Evolutionary conservation across 1,284 basidiomycete species (phyloP), one percentile per base, ranked within the genome.

Genomic region (Rhodotorula sp.): DNA sequence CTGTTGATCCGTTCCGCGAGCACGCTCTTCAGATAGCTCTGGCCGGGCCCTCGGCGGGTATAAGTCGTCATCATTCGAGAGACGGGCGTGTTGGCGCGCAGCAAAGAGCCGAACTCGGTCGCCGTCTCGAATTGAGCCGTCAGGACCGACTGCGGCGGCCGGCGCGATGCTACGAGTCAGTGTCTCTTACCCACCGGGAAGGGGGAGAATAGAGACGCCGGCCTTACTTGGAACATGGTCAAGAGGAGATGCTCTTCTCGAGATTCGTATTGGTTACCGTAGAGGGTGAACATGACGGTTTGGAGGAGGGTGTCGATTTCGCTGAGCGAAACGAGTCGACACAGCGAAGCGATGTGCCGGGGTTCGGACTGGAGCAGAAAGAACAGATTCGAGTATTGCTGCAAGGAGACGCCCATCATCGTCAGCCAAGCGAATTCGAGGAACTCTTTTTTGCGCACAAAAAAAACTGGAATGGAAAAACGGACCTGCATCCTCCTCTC

Each of bases 51-150:
- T 74, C 96, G 89, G 67, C 96, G 90, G 60, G 95, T 98, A 83
- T 99, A 99, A 29, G 95, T 98, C 54, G 96, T 98, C 95, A 99
- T 98, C 95, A 99, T 98, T 60, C 96, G 89, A 64, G 95, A 98
- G 26, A 98, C 95, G 61, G 96, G 95, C 58, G 96, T 99, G 82
- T 99, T 99, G 70, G 95, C 95, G 63, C 96, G 91, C 37, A 99
- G 87, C 20, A 99, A 86, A 7, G 95, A 97, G 8, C 94, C 94
- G 77, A 99, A 98, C 81, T 99, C 95, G 65, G 94, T 95, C 10
- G 95, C 93, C 6, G 91, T 96, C 82, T 99, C 95, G 82, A 99
- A 98, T 81, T 99, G 96, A 20, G 95, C 94, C 26, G 95, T 95
- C 17, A 99, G 84, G 5, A 99, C 96, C 77, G 93, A 95, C 85